A percentile compares a stretch with the other conserved stretches of the same genome.
Conservation (phyloP, 805 yeast genomes). For the Kazachstania bromeliacearum region DNA sequence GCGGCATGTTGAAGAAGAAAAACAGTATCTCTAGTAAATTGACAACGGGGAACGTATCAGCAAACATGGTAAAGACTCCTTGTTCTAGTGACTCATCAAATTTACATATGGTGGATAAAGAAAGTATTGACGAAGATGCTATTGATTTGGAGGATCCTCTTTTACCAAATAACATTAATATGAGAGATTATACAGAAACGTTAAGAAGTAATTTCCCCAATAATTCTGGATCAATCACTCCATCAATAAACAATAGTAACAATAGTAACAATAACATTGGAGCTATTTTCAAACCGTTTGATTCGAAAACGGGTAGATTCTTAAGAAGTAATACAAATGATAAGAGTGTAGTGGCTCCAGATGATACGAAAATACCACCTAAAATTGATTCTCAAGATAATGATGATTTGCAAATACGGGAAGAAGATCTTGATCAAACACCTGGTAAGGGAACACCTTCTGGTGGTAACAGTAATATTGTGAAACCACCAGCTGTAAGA, state of each 20-base stretch:
- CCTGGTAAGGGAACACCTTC: conserved; percentile 3
- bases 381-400: conserved; percentile 1
- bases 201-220: not conserved
- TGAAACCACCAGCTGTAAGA: conserved; percentile 3
- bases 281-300: conserved; percentile 25
- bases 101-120: not conserved
- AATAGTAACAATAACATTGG: not conserved
- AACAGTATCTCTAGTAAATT: not conserved
- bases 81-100: not conserved
- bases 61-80: not conserved
- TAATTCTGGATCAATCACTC: conserved; percentile 7
- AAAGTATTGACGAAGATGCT: not conserved
- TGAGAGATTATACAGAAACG: conserved; percentile 10
- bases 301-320: conserved; percentile 26
- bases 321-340: conserved; percentile 7
- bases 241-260: conserved; percentile 1
- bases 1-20: not conserved
- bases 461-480: not conserved
- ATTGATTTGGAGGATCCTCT: not conserved
- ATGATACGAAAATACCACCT: conserved; percentile 2
- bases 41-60: not conserved
- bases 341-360: not conserved
- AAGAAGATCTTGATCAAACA: too few relatives aligned
- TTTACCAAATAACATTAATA: not conserved
- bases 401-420: not conserved